A percentile compares a stretch with the other conserved stretches of the same genome.
These are phyloP conservation scores for Durotheca rogersii DNA, from an alignment of 495 filamentous ascomycete species.

Conservation along the genomic window DNA sequence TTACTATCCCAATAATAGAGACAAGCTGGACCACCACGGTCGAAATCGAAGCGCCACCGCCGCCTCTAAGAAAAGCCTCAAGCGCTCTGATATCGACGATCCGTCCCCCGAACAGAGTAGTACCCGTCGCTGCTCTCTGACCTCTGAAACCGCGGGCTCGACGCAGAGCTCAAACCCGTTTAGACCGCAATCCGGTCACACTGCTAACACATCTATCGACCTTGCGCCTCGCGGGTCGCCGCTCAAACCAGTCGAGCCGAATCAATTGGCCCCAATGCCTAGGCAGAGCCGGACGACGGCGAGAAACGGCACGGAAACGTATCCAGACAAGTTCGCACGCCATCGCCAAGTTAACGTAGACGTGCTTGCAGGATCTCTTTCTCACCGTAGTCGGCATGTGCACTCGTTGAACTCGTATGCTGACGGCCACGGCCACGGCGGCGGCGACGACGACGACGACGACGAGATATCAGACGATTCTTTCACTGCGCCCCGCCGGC, in stretches of 20 bases:
- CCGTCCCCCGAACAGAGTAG: constrained; percentile 32
- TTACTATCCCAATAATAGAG: constrained; percentile 13
- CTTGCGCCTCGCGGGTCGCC: constrained; percentile 22
- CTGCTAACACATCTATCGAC: constrained; percentile 47
- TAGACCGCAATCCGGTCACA: constrained; percentile 42
- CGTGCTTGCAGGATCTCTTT: constrained; percentile 18
- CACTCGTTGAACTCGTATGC: constrained; percentile 35
- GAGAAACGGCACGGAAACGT: neutral
- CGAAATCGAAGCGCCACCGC: constrained; percentile 27
- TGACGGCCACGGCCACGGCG: constrained; percentile 41
- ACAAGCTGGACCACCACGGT: constrained; percentile 15
- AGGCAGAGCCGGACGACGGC: neutral
- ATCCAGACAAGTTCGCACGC: neutral
- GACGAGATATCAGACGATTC: constrained; percentile 40
- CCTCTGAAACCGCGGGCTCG: constrained; percentile 42
- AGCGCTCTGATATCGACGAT: constrained; percentile 27
- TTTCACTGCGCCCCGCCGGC: constrained; percentile 29
- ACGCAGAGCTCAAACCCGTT: constrained; percentile 44
- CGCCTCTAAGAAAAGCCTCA: constrained; percentile 15
- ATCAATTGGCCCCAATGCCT: neutral
- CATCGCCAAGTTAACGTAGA: constrained; percentile 8
- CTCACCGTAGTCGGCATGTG: neutral
- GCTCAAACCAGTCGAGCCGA: constrained; percentile 4
- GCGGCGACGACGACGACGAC: too few relatives aligned
- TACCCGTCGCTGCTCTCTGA: constrained; percentile 43